Evolutionary conservation across 2,329 filamentous ascomycete species (phyloP), one percentile per base, ranked within the genome.

Genomic region (Colletotrichum godetiae): DNA sequence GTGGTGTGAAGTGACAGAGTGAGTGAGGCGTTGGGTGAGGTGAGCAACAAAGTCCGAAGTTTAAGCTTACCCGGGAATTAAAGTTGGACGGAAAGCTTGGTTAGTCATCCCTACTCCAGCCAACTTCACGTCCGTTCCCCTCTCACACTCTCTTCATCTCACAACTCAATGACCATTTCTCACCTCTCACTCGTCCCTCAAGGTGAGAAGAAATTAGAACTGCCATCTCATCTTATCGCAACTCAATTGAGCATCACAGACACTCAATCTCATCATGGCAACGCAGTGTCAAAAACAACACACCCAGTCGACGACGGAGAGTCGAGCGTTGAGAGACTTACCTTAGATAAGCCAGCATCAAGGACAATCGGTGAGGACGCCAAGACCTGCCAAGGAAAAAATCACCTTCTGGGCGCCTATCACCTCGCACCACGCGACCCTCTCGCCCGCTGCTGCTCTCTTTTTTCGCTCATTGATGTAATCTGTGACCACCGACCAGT

Each of bases 351-450:
- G 53, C 35, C 29, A 27, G 12, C 52, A 15, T 19, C 11, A 35
- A 35, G 4, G 11, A 53, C 53, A 49, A 65, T 57, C 58, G 64
- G 69, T 63, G 65, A 72, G 58, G 11, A 46, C n/a, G 71, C 71
- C 71, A 73, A 73, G 71, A 37, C 42, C 7, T 11, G 71, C 71
- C 67, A 70, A 70, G 67, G n/a, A 5, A 15, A 56, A 33, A 57
- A 10, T 29, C 71, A 65, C 65, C 24, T 42, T 68, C 37, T 33
- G 19, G 55, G 53, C 59, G 46, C 71, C 71, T 73, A 73, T 73
- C 71, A 73, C 27, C 24, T 70, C 35, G 56, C 71, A 70, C 71
- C 71, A 73, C 71, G 71, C 71, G 71, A 70, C 71, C 67, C 67
- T 69, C 67, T 52, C 53, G 42, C 31, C 49, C 3, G 46, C n/a